Evolutionary conservation across 176 grass and related monocot species (phyloP).

Genomic region (Microstegium vimineum): DNA sequence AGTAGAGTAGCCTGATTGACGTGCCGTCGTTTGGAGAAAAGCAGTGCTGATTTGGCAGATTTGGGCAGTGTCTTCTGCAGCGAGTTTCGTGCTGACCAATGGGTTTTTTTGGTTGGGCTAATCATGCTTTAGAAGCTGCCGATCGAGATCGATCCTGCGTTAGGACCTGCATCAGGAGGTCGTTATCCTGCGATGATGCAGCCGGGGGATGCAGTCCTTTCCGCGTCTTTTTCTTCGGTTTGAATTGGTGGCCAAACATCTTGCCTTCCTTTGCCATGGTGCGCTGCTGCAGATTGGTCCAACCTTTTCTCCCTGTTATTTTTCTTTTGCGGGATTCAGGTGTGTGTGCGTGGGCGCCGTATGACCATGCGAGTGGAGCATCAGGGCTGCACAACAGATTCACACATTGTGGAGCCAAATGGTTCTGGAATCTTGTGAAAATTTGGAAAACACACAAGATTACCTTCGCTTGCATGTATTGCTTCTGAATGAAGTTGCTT

Average conservation of each 20-base stretch:
- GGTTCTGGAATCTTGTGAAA: conserved; percentile 1
- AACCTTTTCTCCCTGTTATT: conserved; percentile 8
- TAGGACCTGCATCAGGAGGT: neutral
- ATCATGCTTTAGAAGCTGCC: conserved; percentile 27
- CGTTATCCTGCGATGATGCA: no score
- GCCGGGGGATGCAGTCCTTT: conserved; percentile 2
- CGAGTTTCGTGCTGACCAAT: neutral
- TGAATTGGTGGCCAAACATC: conserved; percentile 62
- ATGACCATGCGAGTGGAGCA: neutral
- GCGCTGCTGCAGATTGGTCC: conserved; percentile 23
- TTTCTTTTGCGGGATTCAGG: neutral
- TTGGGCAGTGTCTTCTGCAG: neutral
- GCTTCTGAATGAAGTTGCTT: conserved; percentile 17
- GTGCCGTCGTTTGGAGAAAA: conserved; percentile 18
- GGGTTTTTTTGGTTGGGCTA: conserved; percentile 5
- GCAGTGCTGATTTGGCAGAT: neutral
- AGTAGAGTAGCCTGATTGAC: neutral
- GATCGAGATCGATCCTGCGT: neutral
- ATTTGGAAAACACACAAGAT: neutral
- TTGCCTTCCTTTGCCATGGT: neutral
- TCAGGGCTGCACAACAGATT: conserved; percentile 23
- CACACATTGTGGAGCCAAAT: conserved; percentile 32
- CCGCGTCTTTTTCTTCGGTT: conserved; percentile 31
- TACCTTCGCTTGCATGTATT: neutral
- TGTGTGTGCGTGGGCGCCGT: conserved; percentile 19